Evolutionary conservation across 1,284 basidiomycete genomes (phyloP), one percentile per base, ranked within the genome.

Genomic region (Marasmius tenuissimus): DNA sequence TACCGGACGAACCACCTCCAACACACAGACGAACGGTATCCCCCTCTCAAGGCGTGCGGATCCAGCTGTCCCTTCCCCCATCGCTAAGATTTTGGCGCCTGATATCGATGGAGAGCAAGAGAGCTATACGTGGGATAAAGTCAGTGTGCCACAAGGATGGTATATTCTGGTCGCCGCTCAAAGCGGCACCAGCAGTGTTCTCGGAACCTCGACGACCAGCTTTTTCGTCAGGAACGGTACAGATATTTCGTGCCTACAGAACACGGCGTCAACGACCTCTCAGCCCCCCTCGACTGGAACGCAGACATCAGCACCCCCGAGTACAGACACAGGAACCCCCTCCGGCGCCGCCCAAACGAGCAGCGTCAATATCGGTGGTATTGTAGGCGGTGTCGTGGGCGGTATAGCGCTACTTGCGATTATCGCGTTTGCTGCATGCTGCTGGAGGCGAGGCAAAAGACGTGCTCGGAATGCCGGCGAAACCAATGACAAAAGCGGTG

Each of bases 131-230:
- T 61, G 59, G 59, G n/a, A 11, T 5, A 52, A 16, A 16, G 59
- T 57, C 27, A 61, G 47, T 48, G 59, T 61, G 33, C 42, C 53
- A 20, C 53, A 61, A 57, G 59, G 59, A 7, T 61, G 54, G 42
- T 61, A 61, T 39, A 27, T 37, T 3, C 33, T 45, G 6, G 11
- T 40, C 11, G 53, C 39, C 39, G 34, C 27, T n/a, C 20, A 35
- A 18, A 54, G 12, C 6, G 52, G 38, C 38, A 55, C 18, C 39
- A n/a, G 11, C 16, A 33, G 10, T 14, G 11, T 22, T 14, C 6
- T 27, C 18, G 18, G 22, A 22, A 0, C 2, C 18, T 47, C 53
- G 33, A 7, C 1, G 4, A 8, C 53, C 16, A 45, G 56, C 42
- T 27, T 27, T 27, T 61, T 61, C 52, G 59, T 61, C 8, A 20